Evolutionary conservation across 75 land plant genomes (phyloP).

Genomic region (Sequoia sempervirens): DNA sequence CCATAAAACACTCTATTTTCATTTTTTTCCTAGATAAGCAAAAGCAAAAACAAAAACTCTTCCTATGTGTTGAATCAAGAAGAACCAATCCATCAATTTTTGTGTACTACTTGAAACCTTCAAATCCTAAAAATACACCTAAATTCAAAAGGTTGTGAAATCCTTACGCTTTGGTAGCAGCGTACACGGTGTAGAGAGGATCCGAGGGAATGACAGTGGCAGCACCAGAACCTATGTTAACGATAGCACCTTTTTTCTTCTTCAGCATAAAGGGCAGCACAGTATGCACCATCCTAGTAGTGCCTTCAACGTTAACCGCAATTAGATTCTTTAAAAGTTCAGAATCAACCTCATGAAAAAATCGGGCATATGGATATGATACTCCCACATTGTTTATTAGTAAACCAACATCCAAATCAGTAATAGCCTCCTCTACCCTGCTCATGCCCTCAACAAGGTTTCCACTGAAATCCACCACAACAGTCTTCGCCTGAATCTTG

Average conservation of each 20-base stretch:
- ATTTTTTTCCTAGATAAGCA: background rate
- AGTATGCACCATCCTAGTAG: slow-evolving; percentile 39
- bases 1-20: background rate
- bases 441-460: slow-evolving; percentile 41
- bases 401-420: slow-evolving; percentile 76
- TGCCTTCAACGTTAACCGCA: slow-evolving; percentile 48
- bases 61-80: background rate
- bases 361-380: slow-evolving; percentile 82
- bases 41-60: background rate
- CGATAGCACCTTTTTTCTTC: slow-evolving; percentile 74
- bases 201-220: slow-evolving; percentile 73
- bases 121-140: background rate
- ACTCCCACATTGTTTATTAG: slow-evolving; percentile 86
- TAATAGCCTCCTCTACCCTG: slow-evolving; percentile 35
- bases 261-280: slow-evolving; percentile 58
- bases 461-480: slow-evolving; percentile 67
- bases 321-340: slow-evolving; percentile 35
- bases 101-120: too few relatives aligned
- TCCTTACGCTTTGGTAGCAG: slow-evolving; percentile 89
- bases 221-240: slow-evolving; percentile 91
- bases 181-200: slow-evolving; percentile 87
- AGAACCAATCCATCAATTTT: background rate
- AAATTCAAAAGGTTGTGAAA: slow-evolving; percentile 2
- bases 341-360: slow-evolving; percentile 74
- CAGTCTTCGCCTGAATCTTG: slow-evolving; percentile 38